Evolutionary conservation across 1,284 basidiomycete species (phyloP), one percentile per base, ranked within the genome.

Genomic region (Moesziomyces antarcticus): DNA sequence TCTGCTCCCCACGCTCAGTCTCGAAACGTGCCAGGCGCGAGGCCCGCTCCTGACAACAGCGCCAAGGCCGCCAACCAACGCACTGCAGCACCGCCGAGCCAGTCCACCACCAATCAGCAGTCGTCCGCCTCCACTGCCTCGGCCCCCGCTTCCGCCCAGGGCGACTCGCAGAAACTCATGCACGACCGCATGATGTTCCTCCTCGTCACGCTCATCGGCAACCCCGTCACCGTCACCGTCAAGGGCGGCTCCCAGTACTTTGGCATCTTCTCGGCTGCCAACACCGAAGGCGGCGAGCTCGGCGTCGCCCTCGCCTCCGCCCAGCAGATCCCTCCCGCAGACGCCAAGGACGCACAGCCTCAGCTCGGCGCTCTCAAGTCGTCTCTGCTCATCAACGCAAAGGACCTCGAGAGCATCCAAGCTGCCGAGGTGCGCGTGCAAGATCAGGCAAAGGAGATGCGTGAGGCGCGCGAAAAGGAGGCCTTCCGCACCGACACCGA

Each of bases 401-500:
- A 66, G 21, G 79, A 80, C 22, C 61, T 80, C 44, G 75, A 79
- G 33, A 53, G 57, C 37, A 50, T 80, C 37, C 59, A 76, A 22
- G 79, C 73, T 18, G 59, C 54, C 49, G 77, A 80, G 37, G 56
- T 79, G 30, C 55, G 56, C 30, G 42, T 80, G 49, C 75, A 77
- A 24, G 77, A 79, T 44, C 74, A 73, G 37, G 65, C 62, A 40
- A 75, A 58, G 41, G 73, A 75, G 51, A 70, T 74, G 64, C 63
- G 63, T 37, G 50, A 64, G 27, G 67, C 61, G 16, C 60, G 70
- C 30, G 70, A 73, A 35, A 69, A 67, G 53, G 76, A 75, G 51
- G 70, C 70, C 54, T 80, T 80, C 68, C 77, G 77, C 25, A 80
- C 77, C 40, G 78, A 80, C 57, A 79, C 73, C 14, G 77, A 80